Evolutionary conservation across 2,329 filamentous ascomycete genomes (phyloP), one percentile per base, ranked within the genome.

Genomic region (Pyrenochaeta sp.): DNA sequence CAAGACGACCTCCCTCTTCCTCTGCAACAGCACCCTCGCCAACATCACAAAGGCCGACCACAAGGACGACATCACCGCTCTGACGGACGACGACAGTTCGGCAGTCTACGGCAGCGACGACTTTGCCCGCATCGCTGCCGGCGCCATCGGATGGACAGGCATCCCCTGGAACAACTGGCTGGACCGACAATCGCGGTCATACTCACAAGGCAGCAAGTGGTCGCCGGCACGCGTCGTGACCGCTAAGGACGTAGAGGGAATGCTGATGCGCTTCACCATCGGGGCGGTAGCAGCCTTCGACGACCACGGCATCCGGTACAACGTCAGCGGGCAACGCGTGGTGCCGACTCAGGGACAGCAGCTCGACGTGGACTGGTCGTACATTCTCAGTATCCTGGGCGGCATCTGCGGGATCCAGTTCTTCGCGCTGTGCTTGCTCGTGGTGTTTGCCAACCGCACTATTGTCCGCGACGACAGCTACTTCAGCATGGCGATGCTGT

Each of bases 131-230:
- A 64, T 63, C 7, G 67, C 63, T 2, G 56, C 65, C 0, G 68
- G 68, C 1, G 44, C 67, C 0, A 65, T 71, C 3, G 57, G 48
- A 4, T 71, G 65, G 65, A 68, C 65, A 1, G 68, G 68, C 6
- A 51, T 58, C 1, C 22, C 34, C 1, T 52, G 51, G 40, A 22
- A 37, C 6, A 35, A 17, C 3, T 57, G 49, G 49, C 13, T 29
- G 1, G 48, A 58, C 10, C 23, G 45, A 1, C 63, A 68, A 28
- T 37, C 22, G 4, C 44, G 47, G 1, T 41, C 43, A 3, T 68
- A 68, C 29, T 43, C 61, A 3, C 51, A 50, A 8, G 64, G 60
- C 3, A 48, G 45, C 1, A 56, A 55, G 17, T 69, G 60, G 60
- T 64, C 60, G 24, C 66, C 66, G 0, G 35, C 50, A 0, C n/a